Base-by-base conservation (phyloP, 306 rosid genomes). In the Castanea crenata region DNA sequence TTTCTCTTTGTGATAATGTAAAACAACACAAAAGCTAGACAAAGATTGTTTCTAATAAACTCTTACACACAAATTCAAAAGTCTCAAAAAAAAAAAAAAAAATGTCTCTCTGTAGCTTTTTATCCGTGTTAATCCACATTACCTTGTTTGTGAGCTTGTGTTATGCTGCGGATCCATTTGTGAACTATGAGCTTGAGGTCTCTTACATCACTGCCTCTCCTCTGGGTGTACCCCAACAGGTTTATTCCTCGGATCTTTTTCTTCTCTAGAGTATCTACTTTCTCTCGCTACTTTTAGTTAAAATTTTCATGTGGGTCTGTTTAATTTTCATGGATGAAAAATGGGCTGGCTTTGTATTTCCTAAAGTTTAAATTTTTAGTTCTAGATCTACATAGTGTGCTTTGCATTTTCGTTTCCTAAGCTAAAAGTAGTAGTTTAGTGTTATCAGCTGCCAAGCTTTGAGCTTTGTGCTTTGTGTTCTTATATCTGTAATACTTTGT, bases 131-230 rank as follows among this genome's bases (percentile, higher is more conserved):
- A 52, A 64, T 88, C 69, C 75, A 78, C 78, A 71, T 79, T 88
- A 65, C 80, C 86, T 62, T 85, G 2, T 70, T 86, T 82, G 79
- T 69, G 65, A 83, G 84, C 80, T 56, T 82, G 44, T 79, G 80
- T 35, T 82, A 54, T 1, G 92, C 92, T 46, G 85, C 54, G 74
- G 92, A 88, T 88, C 92, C 87, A 23, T 83, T 69, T 51, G 78
- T 74, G 38, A 55, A 10, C 85, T 81, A 51, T 58, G 44, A 86
- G 13, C 86, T 88, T 69, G 92, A 74, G 55, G 83, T 86, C 84
- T 83, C 92, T 75, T 88, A 83, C 83, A 83, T 86, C 73, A 86
- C 90, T 81, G 90, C 84, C 55, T 81, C 87, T 54, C 90, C 90
- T 71, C 80, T 86, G 57, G 90, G 90, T 32, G 82, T 83, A 23